phyloP scores from a whole-genome alignment of 306 rosid species.

The Rubus idaeus region DNA sequence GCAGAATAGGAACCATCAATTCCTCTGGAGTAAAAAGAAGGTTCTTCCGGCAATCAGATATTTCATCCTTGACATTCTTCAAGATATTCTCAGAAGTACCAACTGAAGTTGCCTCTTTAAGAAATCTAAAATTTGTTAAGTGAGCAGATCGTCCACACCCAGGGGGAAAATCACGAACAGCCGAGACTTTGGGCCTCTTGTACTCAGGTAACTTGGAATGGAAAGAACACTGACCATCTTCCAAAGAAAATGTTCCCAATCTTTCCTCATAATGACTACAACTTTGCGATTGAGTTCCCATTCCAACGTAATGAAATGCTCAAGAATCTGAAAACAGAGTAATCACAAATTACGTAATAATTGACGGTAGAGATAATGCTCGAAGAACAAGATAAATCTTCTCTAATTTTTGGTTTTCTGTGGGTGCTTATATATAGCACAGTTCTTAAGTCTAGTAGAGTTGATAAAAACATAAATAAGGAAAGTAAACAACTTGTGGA shows the following conservation, averaged over 20 bases:
- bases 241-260: constrained; percentile 33
- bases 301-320: neutral
- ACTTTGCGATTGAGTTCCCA: neutral
- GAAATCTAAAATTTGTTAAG: neutral
- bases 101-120: neutral
- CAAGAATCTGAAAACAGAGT: neutral
- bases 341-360: neutral
- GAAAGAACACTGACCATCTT: constrained; percentile 39
- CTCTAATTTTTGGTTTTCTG: too few relatives aligned
- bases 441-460: too few relatives aligned
- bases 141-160: constrained; percentile 59
- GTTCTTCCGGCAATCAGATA: too few relatives aligned
- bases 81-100: neutral
- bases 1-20: too few relatives aligned
- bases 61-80: too few relatives aligned
- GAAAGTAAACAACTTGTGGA: too few relatives aligned
- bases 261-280: constrained; percentile 36
- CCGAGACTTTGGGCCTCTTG: constrained; percentile 53
- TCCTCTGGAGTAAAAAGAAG: too few relatives aligned
- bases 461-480: too few relatives aligned
- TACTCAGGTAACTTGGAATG: constrained; percentile 20
- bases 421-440: too few relatives aligned
- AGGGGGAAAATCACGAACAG: constrained; percentile 69
- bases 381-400: too few relatives aligned
- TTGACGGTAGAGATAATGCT: too few relatives aligned